Base-by-base conservation (phyloP, 352 stramenopile species). In the Phytopythium aichiense region DNA sequence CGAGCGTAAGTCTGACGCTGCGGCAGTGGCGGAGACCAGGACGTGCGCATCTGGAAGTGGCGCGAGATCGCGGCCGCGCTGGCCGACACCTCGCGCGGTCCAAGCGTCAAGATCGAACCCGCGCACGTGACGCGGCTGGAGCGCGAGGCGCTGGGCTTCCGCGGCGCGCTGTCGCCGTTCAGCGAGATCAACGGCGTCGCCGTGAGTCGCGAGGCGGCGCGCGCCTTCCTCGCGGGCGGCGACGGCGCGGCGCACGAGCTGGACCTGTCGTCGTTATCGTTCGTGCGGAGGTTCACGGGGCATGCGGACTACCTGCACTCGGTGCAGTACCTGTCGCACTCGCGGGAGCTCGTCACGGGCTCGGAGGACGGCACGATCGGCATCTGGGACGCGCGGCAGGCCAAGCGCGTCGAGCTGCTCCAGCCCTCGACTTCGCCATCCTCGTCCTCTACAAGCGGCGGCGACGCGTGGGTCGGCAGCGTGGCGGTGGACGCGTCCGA, bases 41-140 rank as follows among this genome's bases (percentile, higher is more conserved):
- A 92, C 52, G 84, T 89, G 64, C 79, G 83, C 16, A 76, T 91
- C 38, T 92, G 83, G 83, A 73, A 65, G n/a, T 92, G 83, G 83
- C 74, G 73, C 45, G 72, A 91, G 35, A 84, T 92, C 49, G 50
- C 74, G 12, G 56, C 60, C n/a, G 79, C 76, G 20, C n/a, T 82
- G 53, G 60, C 71, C 9, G 57, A 80, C 38, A 58, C 71, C 18
- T 60, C 60, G 18, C 51, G 4, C 7, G 56, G 31, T 5, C 63
- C 63, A 23, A 37, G 15, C 38, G 30, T 28, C 15, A 56, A 60
- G 51, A 60, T 89, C 7, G 23, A 64, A 20, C 80, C 83, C 18
- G 58, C 82, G 49, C 67, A 89, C 63, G 60, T 87, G 25, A 69
- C 69, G 18, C 73, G 87, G 31, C 68, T 91, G 50, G 67, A 84